phyloP scores from a whole-genome alignment of 768 basidiomycete species.

The Pulveroboletus sp. region DNA sequence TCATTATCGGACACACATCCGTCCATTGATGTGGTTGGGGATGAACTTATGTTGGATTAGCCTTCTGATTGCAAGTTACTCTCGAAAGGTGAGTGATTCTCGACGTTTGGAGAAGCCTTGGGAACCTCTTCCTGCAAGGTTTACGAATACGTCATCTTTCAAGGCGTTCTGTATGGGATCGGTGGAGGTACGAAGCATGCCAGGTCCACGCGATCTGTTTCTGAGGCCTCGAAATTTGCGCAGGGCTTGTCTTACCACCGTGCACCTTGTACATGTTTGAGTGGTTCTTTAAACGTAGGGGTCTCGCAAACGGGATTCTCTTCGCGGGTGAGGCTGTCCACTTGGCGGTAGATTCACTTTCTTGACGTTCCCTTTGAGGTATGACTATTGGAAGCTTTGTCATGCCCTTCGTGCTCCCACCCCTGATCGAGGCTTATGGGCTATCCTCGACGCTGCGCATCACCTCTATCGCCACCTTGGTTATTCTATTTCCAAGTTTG shows the following conservation, averaged over 20 bases:
- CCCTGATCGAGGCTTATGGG: not conserved
- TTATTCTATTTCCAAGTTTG: not conserved
- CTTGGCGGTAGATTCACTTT: not conserved
- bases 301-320: not conserved
- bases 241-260: not conserved
- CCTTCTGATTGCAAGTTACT: constrained; percentile 1
- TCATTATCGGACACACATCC: not conserved
- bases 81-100: not conserved
- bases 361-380: not conserved
- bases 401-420: not conserved
- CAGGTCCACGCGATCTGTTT: not conserved
- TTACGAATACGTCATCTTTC: not conserved
- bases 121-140: not conserved
- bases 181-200: not conserved
- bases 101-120: not conserved
- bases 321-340: not conserved
- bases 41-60: constrained; percentile 1
- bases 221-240: not conserved
- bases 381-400: not conserved
- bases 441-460: not conserved
- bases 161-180: constrained; percentile 2
- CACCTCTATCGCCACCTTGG: not conserved
- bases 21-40: constrained; percentile 2
- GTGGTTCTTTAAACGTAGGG: not conserved
- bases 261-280: not conserved